Evolutionary conservation across 495 filamentous ascomycete genomes (phyloP), one percentile per base, ranked within the genome.

Genomic region (Penicillium simplicissimum): DNA sequence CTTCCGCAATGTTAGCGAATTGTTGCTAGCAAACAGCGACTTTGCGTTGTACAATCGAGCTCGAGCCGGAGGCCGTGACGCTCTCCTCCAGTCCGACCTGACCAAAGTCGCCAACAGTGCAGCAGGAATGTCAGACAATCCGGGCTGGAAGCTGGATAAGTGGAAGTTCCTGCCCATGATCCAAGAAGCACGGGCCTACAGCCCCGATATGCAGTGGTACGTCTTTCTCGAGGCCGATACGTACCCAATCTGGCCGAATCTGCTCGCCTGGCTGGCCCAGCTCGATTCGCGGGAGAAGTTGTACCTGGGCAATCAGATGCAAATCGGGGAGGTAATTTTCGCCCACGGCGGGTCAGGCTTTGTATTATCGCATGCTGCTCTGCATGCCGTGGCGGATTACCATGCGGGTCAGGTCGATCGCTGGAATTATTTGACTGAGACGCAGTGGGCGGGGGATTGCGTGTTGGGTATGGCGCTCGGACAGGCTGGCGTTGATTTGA

Each of bases 161-260:
- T 90, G 85, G 79, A 90, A 90, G 71, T 89, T 89, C 68, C 74
- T 90, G 7, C 84, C 86, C 4, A 86, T 87, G 78, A 79, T 89
- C 61, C 78, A 84, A 43, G 74, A 83, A 33, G 82, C 85, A 19
- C 82, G 81, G 66, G 66, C 69, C 31, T 71, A 77, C 69, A 71
- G 74, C 13, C 80, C 81, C n/a, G 68, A 80, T 11, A 78, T 75
- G 15, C 79, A 84, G 38, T 91, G 86, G 86, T 91, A 84, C 64
- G 79, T 90, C 47, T 89, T 90, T 69, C 81, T 87, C 66, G 87
- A 90, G 61, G 83, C 84, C 0, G 87, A 91, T 68, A 88, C 87
- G 1, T 90, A 88, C 65, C 66, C 87, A 25, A 74, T 88, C 48
- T 89, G 86, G 86, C 75, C 81, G 65, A 88, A 84, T 52, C 67